Percentiles rank a stretch among this genome's conserved stretches.
Conservation (phyloP, 495 filamentous ascomycete genomes). For the Aspergillus sclerotiicarbonarius region DNA sequence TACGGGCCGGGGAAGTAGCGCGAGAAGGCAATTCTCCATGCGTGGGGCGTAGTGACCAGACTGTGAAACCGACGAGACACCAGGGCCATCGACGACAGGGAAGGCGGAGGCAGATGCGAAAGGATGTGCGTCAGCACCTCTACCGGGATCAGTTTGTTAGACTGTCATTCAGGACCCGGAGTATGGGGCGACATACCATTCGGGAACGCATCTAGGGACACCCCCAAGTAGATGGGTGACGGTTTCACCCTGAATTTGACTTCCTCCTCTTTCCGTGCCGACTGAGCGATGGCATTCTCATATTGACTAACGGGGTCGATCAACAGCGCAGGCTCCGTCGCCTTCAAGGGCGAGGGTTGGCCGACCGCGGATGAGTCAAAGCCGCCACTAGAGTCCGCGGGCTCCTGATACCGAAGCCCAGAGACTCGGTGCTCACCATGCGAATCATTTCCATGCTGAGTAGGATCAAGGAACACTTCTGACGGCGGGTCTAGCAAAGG, state of each 20-base stretch:
- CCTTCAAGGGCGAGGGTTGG: slow-evolving; percentile 32
- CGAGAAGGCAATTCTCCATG: slow-evolving; percentile 86
- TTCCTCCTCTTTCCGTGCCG: slow-evolving; percentile 43
- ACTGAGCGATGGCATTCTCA: slow-evolving; percentile 58
- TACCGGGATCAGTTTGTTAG: slow-evolving; percentile 39
- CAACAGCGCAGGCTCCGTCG: slow-evolving; percentile 42
- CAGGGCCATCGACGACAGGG: slow-evolving; percentile 70
- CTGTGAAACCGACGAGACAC: slow-evolving; percentile 82
- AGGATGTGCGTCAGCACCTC: slow-evolving; percentile 91
- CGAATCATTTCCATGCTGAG: slow-evolving; percentile 77
- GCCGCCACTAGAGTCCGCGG: slow-evolving; percentile 30
- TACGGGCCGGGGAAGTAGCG: slow-evolving; percentile 81
- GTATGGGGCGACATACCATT: slow-evolving; percentile 61
- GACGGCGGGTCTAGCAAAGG: slow-evolving; percentile 42
- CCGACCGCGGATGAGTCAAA: slow-evolving; percentile 24
- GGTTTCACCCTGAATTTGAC: slow-evolving; percentile 60
- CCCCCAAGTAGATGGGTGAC: slow-evolving; percentile 48
- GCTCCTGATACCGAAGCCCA: slow-evolving; percentile 26
- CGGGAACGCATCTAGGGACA: slow-evolving; percentile 66
- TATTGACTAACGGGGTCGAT: slow-evolving; percentile 64
- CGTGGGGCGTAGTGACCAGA: slow-evolving; percentile 82
- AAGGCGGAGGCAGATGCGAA: slow-evolving; percentile 79
- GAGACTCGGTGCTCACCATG: slow-evolving; percentile 39
- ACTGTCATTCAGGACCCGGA: neutral
- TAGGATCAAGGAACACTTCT: slow-evolving; percentile 38